phyloP scores from a whole-genome alignment of 345 rosid genomes.

The Citrus australasica region DNA sequence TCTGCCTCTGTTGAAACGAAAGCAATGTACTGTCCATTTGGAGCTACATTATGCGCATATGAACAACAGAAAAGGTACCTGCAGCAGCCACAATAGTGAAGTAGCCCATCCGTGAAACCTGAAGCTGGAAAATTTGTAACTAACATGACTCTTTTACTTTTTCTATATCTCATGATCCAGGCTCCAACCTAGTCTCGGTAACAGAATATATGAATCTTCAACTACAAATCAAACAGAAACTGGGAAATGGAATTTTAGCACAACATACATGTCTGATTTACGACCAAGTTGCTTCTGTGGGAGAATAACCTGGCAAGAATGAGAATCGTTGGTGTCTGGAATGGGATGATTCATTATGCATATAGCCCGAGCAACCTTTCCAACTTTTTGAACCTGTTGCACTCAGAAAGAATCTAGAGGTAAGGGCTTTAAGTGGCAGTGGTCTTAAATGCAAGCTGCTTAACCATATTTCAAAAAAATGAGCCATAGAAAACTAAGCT shows the following conservation, averaged over 20 bases:
- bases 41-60: conserved; percentile 90
- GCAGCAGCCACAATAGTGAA: conserved; percentile 2
- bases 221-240: background rate
- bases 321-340: conserved; percentile 77
- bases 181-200: background rate
- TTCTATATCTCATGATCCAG: too few species aligned
- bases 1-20: conserved; percentile 93
- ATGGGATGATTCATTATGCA: conserved; percentile 96
- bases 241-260: background rate
- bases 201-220: background rate
- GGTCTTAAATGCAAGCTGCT: background rate
- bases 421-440: background rate
- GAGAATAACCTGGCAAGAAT: conserved; percentile 86
- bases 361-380: conserved; percentile 91
- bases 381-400: conserved; percentile 79
- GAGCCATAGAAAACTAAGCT: too few species aligned
- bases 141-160: background rate
- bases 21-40: conserved; percentile 88
- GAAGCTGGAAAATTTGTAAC: background rate
- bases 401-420: background rate
- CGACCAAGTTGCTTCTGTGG: conserved; percentile 96
- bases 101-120: background rate
- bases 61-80: conserved; percentile 98
- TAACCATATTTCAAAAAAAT: too few species aligned
- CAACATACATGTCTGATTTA: conserved; percentile 78